Evolutionary conservation across 2,329 filamentous ascomycete genomes (phyloP), one percentile per base, ranked within the genome.

Genomic region (Rhynchosporium agropyri): DNA sequence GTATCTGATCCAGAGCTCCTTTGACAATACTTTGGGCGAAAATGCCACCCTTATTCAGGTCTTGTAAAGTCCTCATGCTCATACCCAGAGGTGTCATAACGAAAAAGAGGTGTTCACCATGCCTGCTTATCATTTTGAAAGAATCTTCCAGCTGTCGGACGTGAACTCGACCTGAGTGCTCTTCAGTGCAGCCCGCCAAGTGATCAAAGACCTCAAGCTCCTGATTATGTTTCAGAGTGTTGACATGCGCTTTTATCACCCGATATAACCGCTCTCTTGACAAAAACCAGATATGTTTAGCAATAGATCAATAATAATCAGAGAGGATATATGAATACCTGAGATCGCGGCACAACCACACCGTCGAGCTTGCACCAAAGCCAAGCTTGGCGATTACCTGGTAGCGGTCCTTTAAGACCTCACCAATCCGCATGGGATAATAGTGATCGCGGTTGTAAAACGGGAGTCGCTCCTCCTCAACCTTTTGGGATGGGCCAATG

Each of bases 341-440:
- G 6, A 77, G 71, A 71, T 79, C 76, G 33, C 68, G 74, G 50
- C 74, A 75, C 0, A 80, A 73, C 78, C 79, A 81, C 4, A 78
- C 66, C 12, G 66, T 68, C 43, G 65, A 68, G 40, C 60, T 66
- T 38, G 60, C 29, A 46, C 67, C 65, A 58, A 64, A 67, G n/a
- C 65, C 63, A 38, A 68, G 57, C 38, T 68, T 68, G 40, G 56
- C 61, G 43, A 66, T 50, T 50, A 68, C 63, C 33, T 68, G 61
- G 33, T 68, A 68, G 31, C 62, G 58, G n/a, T 63, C 63, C 26
- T 67, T 65, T 4, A 68, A 38, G 20, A 68, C 60, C 31, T 56
- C 63, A 31, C 61, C 63, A 54, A 68, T 65, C 12, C 55, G 56
- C 48, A 66, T 62, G n/a, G 64, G 65, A 57, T 68, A 68, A 61